Percentiles rank a stretch among this genome's conserved stretches.
phyloP scores from a whole-genome alignment of 225 moss, liverwort and hornwort genomes.

The Marchantia paleacea region DNA sequence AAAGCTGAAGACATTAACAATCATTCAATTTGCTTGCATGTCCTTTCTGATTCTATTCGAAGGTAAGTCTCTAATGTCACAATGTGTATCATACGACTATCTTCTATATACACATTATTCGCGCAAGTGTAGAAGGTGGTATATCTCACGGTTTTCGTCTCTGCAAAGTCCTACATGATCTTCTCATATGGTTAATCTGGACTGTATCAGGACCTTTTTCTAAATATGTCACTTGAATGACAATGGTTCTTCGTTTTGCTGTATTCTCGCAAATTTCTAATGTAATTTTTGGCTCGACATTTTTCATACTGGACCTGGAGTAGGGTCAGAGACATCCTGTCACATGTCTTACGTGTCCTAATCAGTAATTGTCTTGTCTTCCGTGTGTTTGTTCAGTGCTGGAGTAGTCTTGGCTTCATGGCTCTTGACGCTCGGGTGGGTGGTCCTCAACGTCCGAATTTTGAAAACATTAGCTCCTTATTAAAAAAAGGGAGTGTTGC shows the following conservation, averaged over 20 bases:
- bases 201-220: too few species aligned
- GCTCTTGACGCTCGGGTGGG: conserved; percentile 77
- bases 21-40: conserved; percentile 86
- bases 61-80: conserved; percentile 36
- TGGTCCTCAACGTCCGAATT: neutral
- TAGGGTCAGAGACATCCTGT: neutral
- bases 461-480: neutral
- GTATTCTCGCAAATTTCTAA: too few species aligned
- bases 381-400: conserved; percentile 50
- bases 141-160: too few species aligned
- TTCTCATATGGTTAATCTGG: too few species aligned
- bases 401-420: conserved; percentile 87
- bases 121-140: too few species aligned
- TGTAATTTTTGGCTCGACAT: neutral
- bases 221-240: too few species aligned
- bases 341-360: neutral
- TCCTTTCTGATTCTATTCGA: conserved; percentile 86
- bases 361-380: neutral
- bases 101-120: too few species aligned
- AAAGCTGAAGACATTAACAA: conserved; percentile 88
- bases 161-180: too few species aligned
- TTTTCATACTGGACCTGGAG: neutral
- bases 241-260: too few species aligned
- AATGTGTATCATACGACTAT: neutral
- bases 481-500: neutral